phyloP scores from a whole-genome alignment of 2,329 filamentous ascomycete genomes.

The Microdochium trichocladiopsis region DNA sequence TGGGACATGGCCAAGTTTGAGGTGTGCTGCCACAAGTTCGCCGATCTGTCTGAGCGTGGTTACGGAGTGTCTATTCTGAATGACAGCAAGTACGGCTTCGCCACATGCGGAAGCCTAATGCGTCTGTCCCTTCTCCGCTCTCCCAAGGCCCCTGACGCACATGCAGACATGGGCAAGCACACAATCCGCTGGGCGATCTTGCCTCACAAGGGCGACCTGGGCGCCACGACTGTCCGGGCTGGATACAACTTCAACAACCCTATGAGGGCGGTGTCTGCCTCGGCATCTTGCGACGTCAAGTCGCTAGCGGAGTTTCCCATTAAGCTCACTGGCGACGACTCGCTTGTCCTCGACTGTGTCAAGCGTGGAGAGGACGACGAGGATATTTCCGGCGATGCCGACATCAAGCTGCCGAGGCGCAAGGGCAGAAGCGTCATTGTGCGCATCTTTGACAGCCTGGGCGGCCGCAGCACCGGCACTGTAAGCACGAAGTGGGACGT shows the following conservation, averaged over 20 bases:
- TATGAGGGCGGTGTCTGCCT: conserved; percentile 45
- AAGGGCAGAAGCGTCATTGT: conserved; percentile 75
- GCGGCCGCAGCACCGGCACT: conserved; percentile 68
- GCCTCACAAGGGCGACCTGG: conserved; percentile 69
- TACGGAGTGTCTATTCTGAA: conserved; percentile 93
- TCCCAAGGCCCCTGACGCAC: conserved; percentile 85
- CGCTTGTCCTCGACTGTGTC: conserved; percentile 77
- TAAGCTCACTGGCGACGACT: conserved; percentile 56
- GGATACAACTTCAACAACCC: conserved; percentile 90
- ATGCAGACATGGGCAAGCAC: conserved; percentile 91
- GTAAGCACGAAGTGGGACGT: conserved; percentile 65
- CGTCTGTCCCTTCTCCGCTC: conserved; percentile 77
- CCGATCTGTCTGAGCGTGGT: conserved; percentile 78
- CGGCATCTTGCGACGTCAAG: conserved; percentile 21
- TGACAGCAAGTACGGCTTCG: conserved; percentile 94
- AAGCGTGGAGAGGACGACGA: conserved; percentile 91
- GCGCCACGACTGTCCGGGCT: conserved; percentile 68
- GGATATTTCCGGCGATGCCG: conserved; percentile 56
- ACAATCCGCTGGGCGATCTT: conserved; percentile 85
- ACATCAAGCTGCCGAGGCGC: conserved; percentile 46
- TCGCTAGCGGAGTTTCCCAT: conserved; percentile 39
- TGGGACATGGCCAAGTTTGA: conserved; percentile 99
- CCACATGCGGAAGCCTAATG: conserved; percentile 84
- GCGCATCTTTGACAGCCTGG: conserved; percentile 81
- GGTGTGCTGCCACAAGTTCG: conserved; percentile 92